Evolutionary conservation across 768 basidiomycete genomes (phyloP).

Genomic region (Fibroporia radiculosa): DNA sequence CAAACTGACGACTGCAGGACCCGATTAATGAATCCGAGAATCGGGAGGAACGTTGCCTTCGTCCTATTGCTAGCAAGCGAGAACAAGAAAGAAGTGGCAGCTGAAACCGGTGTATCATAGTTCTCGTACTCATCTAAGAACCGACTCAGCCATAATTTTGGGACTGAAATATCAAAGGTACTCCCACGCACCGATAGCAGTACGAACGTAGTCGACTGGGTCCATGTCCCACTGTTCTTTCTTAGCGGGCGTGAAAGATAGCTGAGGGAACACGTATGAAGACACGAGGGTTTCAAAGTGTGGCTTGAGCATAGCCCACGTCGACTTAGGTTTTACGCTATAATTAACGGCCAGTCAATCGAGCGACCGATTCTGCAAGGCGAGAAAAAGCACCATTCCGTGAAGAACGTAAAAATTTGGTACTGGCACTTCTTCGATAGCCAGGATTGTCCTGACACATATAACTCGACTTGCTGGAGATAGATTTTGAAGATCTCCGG

Average conservation of each 20-base stretch:
- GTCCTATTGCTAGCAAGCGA: constrained; percentile 73
- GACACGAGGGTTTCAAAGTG: constrained; percentile 75
- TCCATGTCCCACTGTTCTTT: constrained; percentile 73
- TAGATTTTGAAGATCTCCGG: constrained; percentile 85
- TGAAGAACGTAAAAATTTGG: constrained; percentile 79
- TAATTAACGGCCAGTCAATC: background rate
- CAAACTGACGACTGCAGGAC: constrained; percentile 57
- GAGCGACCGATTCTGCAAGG: background rate
- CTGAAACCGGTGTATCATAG: constrained; percentile 66
- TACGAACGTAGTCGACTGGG: constrained; percentile 74
- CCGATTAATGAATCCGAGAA: constrained; percentile 69
- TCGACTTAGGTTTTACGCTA: constrained; percentile 90
- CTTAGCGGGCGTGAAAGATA: constrained; percentile 66
- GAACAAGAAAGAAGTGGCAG: constrained; percentile 76
- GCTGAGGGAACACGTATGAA: constrained; percentile 78
- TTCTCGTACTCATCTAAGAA: constrained; percentile 78
- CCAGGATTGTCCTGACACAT: constrained; percentile 69
- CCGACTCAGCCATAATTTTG: constrained; percentile 2
- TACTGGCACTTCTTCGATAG: constrained; percentile 78
- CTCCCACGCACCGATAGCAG: constrained; percentile 52
- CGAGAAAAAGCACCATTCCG: constrained; percentile 58
- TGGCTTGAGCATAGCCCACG: constrained; percentile 82
- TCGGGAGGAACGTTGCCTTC: constrained; percentile 74
- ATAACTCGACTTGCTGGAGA: constrained; percentile 62
- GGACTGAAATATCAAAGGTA: background rate